Base-by-base conservation (phyloP, 345 rosid species). In the Brassica incana region DNA sequence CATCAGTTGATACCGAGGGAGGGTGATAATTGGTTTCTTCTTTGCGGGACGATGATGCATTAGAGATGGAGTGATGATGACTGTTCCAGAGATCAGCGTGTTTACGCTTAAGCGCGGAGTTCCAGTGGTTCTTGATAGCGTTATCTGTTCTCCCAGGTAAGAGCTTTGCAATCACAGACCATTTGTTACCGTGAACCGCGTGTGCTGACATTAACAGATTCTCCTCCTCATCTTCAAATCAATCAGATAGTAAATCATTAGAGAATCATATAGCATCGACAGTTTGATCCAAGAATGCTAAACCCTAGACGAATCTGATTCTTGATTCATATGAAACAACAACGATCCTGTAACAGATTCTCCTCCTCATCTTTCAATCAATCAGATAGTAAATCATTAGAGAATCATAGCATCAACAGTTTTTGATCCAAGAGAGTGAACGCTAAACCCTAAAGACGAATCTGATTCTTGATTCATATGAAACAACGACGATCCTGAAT, bases 51-150 rank as follows among this genome's bases (percentile, higher is more conserved):
- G 63, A 59, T 20, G 91, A 89, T 50, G 84, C 81, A 75, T 36
- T 16, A 52, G 75, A 65, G 18, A 68, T 52, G 36, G 1, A 16
- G 43, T 68, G 83, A 27, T 52, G 78, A 80, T 52, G 78, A 80
- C 11, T 12, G 11, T 50, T 50, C 33, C 14, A 35, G 0, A 69
- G 27, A 18, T 70, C 62, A 1, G 68, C 43, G 8, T 61, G 15
- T 65, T 32, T 75, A n/a, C 93, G 89, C 69, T 86, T 86, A 69
- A 91, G 85, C 54, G 89, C 86, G 30, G 95, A 88, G 81, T 91
- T 91, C 98, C 98, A 93, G 30, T 91, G 97, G 68, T 91, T 90
- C 82, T 93, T 91, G 33, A 91, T 90, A 58, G 97, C 86, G 30
- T 93, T 90, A 78, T 93, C 98, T 35, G 97, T 93, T 83, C 98